Evolutionary conservation across 495 filamentous ascomycete species (phyloP), one percentile per base, ranked within the genome.

Genomic region (Hyaloscypha hepaticicola): DNA sequence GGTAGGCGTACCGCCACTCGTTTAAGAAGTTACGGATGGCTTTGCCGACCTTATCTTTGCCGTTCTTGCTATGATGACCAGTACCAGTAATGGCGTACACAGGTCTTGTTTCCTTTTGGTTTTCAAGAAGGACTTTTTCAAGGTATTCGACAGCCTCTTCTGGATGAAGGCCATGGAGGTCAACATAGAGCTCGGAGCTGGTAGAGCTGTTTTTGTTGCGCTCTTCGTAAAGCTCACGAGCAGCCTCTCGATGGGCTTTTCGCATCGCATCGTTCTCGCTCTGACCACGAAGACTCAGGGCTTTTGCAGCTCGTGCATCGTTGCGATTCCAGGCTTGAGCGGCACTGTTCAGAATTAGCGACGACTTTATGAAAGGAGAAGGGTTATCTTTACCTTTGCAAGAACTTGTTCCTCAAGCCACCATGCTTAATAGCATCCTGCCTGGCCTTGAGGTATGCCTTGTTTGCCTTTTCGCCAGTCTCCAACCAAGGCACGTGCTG

Each of bases 291-390:
- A 97, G 84, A 65, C 90, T 95, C 56, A 97, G 81, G 45, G 95
- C 95, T 77, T 98, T 98, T 29, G 96, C 96, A 19, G 95, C 93
- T 67, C 96, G 88, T 25, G 96, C 93, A 74, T 99, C 96, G 72
- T 96, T 97, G 56, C 96, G 90, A 73, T 98, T 97, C 96, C 96
- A 99, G n/a, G 96, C 96, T 81, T 97, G 93, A n/a, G 95, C 94
- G 58, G 96, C 96, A 72, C 93, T 96, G 29, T 8, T 28, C 72
- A 79, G 55, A 80, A 69, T 45, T 50, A 69, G 29, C 31, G 38
- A 27, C 16, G 7, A 29, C 14, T 19, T 49, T 41, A 58, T 1
- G n/a, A n/a, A 7, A 34, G 5, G 51, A 3, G 28, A 34, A 19
- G 48, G 51, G 7, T 58, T 67, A 27, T 2, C 53, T 75, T 70